Evolutionary conservation across 345 rosid genomes (phyloP).

Genomic region (Melaleuca quinquenervia): DNA sequence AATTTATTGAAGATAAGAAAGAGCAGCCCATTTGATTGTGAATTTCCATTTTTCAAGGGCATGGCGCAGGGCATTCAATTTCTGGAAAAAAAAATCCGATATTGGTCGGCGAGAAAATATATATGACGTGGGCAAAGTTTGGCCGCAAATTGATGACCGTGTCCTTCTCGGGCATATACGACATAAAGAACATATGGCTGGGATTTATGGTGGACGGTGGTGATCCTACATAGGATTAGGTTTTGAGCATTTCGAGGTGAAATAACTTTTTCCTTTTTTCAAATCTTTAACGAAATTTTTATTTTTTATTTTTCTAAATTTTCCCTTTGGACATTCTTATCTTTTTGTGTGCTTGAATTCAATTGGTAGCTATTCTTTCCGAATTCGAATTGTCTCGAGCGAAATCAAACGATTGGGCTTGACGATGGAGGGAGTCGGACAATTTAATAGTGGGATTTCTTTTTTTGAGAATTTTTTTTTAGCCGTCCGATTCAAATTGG

Average conservation of each 20-base stretch:
- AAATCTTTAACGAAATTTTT: background rate
- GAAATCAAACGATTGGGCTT: no score
- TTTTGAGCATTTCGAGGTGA: slow-evolving; percentile 11
- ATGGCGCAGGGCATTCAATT: background rate
- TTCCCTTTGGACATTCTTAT: background rate
- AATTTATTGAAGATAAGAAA: background rate
- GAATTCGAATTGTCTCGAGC: no score
- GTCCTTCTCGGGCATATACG: background rate
- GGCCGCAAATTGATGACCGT: background rate
- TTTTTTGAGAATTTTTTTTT: no score
- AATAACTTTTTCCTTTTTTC: background rate
- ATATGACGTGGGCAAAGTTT: background rate
- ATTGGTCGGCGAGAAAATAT: background rate
- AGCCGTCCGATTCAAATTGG: no score
- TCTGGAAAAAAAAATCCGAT: background rate
- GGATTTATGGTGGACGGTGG: background rate
- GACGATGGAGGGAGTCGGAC: no score
- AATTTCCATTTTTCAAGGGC: background rate
- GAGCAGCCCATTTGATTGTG: background rate
- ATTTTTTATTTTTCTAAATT: background rate
- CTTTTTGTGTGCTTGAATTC: background rate
- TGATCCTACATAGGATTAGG: background rate
- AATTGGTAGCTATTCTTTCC: background rate
- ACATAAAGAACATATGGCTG: background rate
- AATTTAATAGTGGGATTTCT: no score